phyloP scores from a whole-genome alignment of 2,329 filamentous ascomycete species.

The Xylaria sp. region DNA sequence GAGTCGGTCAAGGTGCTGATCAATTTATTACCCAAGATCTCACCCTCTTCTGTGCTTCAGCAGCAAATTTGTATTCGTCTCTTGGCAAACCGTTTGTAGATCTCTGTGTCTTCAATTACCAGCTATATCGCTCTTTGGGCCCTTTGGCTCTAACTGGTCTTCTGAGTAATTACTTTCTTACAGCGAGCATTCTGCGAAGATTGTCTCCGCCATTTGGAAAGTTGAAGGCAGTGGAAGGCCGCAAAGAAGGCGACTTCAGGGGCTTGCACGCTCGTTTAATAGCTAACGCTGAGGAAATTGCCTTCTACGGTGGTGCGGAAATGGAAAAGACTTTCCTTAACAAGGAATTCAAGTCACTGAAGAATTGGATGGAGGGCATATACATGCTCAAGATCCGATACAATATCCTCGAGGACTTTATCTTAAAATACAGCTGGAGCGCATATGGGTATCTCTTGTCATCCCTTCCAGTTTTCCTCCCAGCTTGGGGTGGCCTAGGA shows the following conservation, averaged over 20 bases:
- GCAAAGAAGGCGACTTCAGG: slow-evolving; percentile 94
- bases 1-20: slow-evolving; percentile 89
- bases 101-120: slow-evolving; percentile 96
- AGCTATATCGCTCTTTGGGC: slow-evolving; percentile 90
- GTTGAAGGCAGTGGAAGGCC: slow-evolving; percentile 93
- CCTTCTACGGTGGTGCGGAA: slow-evolving; percentile 95
- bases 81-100: slow-evolving; percentile 99
- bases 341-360: slow-evolving; percentile 90
- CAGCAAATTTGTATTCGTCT: slow-evolving; percentile 93
- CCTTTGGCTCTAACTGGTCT: slow-evolving; percentile 88
- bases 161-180: slow-evolving; percentile 92
- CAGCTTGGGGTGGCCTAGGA: slow-evolving; percentile 89
- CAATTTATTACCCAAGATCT: slow-evolving; percentile 98
- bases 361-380: slow-evolving; percentile 97
- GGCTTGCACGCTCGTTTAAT: slow-evolving; percentile 91
- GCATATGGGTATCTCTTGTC: slow-evolving; percentile 96
- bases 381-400: slow-evolving; percentile 98
- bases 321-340: slow-evolving; percentile 95
- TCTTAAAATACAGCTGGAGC: slow-evolving; percentile 98
- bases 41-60: slow-evolving; percentile 92
- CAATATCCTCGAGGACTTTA: slow-evolving; percentile 98
- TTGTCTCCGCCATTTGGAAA: slow-evolving; percentile 97
- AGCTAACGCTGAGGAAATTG: slow-evolving; percentile 96
- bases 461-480: slow-evolving; percentile 91
- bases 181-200: slow-evolving; percentile 86